These are phyloP conservation scores for Nevesoporus exiguus DNA, from an alignment of 768 basidiomycete genomes.

Conservation along the genomic window DNA sequence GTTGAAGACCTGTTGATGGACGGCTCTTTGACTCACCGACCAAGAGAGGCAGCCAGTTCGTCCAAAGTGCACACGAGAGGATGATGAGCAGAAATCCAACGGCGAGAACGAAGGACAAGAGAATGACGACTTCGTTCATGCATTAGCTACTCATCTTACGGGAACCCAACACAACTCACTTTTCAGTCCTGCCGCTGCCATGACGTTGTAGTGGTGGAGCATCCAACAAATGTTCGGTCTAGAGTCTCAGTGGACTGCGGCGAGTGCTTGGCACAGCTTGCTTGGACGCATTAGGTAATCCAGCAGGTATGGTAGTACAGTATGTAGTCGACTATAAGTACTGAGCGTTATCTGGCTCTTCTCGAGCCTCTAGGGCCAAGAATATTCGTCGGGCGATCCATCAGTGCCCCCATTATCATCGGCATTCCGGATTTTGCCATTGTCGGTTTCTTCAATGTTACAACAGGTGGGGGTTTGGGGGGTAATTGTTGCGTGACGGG, in stretches of 20 bases:
- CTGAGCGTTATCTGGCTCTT: slow-evolving; percentile 20
- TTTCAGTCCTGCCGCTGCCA: slow-evolving; percentile 68
- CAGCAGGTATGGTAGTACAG: slow-evolving; percentile 1
- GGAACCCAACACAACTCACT: slow-evolving; percentile 41
- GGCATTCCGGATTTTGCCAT: slow-evolving; percentile 22
- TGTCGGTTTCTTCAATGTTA: slow-evolving; percentile 21
- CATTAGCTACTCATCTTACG: not conserved
- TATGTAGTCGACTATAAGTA: slow-evolving; percentile 11
- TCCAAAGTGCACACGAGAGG: slow-evolving; percentile 92
- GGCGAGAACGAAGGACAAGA: slow-evolving; percentile 95
- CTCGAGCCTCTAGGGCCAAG: slow-evolving; percentile 33
- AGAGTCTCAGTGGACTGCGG: slow-evolving; percentile 12
- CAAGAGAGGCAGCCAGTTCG: slow-evolving; percentile 94
- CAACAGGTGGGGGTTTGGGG: slow-evolving; percentile 2
- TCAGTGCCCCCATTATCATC: slow-evolving; percentile 26
- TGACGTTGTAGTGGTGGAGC: slow-evolving; percentile 20
- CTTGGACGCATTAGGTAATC: slow-evolving; percentile 25
- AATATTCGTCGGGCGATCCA: slow-evolving; percentile 35
- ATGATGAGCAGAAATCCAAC: slow-evolving; percentile 98
- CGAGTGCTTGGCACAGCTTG: not conserved
- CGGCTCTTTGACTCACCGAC: slow-evolving; percentile 65
- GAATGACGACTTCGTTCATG: slow-evolving; percentile 72
- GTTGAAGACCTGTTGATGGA: not conserved
- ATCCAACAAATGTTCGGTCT: not conserved
- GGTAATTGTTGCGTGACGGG: slow-evolving; percentile 14